These are phyloP conservation scores for Septoria petroselini DNA, from an alignment of 2,329 filamentous ascomycete genomes.

Conservation along the genomic window DNA sequence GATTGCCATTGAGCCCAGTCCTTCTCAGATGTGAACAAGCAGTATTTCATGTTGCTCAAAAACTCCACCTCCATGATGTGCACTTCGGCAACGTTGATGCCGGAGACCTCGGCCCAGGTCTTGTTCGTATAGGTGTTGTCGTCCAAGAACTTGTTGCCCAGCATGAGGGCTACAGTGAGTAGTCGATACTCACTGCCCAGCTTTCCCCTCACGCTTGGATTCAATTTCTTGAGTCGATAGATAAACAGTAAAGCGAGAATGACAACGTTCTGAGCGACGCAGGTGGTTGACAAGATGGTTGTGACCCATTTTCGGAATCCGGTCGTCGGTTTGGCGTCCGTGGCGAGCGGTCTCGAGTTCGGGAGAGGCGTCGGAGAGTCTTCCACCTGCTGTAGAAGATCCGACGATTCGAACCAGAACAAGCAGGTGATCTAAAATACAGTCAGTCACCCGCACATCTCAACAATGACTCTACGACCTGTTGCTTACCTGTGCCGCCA, in stretches of 20 bases:
- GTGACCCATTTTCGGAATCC: constrained; percentile 93
- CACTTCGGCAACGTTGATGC: constrained; percentile 89
- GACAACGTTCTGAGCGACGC: constrained; percentile 94
- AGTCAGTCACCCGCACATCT: constrained; percentile 7
- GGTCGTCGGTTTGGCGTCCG: constrained; percentile 70
- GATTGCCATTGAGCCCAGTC: constrained; percentile 87
- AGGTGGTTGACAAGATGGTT: constrained; percentile 84
- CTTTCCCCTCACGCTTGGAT: constrained; percentile 83
- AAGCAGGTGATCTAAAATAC: constrained; percentile 76
- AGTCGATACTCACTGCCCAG: constrained; percentile 90
- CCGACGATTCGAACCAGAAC: constrained; percentile 92
- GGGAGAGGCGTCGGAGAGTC: constrained; percentile 39
- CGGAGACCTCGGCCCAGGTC: constrained; percentile 97
- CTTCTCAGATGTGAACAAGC: constrained; percentile 76
- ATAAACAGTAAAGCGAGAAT: constrained; percentile 87
- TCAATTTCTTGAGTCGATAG: constrained; percentile 85
- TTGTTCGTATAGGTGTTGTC: constrained; percentile 99
- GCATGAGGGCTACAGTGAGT: constrained; percentile 91
- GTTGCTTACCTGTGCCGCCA: constrained; percentile 69
- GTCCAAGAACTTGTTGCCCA: constrained; percentile 97
- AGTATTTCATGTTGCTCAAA: constrained; percentile 96
- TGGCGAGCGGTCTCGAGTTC: constrained; percentile 55
- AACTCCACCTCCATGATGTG: constrained; percentile 99
- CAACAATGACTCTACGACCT: background rate
- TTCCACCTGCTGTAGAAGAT: constrained; percentile 73